A percentile compares a stretch with the other conserved stretches of the same genome.
phyloP scores from a whole-genome alignment of 2,329 filamentous ascomycete species.

The Colletotrichum kahawae region DNA sequence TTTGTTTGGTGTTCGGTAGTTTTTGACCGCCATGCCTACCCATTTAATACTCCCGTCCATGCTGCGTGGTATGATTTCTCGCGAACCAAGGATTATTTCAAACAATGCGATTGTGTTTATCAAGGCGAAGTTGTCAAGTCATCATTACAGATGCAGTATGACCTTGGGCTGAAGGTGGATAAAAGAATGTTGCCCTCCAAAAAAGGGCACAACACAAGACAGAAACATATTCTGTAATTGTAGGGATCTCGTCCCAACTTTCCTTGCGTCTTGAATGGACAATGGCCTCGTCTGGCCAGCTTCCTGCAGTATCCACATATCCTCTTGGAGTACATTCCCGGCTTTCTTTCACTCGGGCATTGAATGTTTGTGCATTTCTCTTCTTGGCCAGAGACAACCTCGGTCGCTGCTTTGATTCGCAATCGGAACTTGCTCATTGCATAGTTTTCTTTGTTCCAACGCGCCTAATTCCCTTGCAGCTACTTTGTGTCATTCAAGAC shows the following conservation, averaged over 20 bases:
- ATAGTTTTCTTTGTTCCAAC: neutral
- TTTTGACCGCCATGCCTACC: neutral
- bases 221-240: too few relatives aligned
- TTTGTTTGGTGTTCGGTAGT: neutral
- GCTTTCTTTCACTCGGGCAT: neutral
- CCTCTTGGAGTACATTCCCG: neutral
- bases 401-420: neutral
- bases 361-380: neutral
- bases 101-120: neutral
- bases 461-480: neutral
- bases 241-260: neutral
- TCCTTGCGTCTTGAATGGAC: neutral
- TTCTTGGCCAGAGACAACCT: neutral
- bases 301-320: neutral
- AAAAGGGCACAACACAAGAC: too few relatives aligned
- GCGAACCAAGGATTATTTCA: neutral
- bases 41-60: neutral
- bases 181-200: too few relatives aligned
- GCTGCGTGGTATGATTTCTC: too few relatives aligned
- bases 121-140: too few relatives aligned
- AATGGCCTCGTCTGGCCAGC: neutral
- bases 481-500: neutral
- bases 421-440: fast-evolving
- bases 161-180: too few relatives aligned
- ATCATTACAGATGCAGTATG: too few relatives aligned